Conservation (phyloP, 2,329 filamentous ascomycete species). For the Xylogone sp. region DNA sequence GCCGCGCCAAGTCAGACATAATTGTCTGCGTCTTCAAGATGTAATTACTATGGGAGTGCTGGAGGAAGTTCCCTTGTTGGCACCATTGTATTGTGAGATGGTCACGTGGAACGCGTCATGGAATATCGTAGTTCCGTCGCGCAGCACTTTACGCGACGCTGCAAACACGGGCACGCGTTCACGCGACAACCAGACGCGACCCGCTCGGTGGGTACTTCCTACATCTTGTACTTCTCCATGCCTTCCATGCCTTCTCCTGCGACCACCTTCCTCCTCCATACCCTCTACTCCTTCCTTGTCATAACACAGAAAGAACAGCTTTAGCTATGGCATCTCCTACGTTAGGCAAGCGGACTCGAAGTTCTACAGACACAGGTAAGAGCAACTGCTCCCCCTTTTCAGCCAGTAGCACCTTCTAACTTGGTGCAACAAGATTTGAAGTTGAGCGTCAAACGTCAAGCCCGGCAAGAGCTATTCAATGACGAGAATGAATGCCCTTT, state of each 20-base stretch:
- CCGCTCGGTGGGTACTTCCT: background rate
- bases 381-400: conserved; percentile 11
- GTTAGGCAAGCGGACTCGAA: conserved; percentile 44
- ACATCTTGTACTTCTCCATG: background rate
- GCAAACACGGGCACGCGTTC: background rate
- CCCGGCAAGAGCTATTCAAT: conserved; percentile 41
- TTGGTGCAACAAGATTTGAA: conserved; percentile 18
- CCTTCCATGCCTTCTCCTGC: background rate
- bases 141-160: background rate
- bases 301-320: conserved; percentile 8
- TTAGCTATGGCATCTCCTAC: conserved; percentile 31
- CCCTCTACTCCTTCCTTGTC: conserved; percentile 4
- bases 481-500: conserved; percentile 67
- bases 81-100: background rate
- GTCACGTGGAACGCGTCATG: background rate
- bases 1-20: too few species aligned
- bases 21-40: too few species aligned
- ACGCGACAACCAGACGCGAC: background rate
- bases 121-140: background rate
- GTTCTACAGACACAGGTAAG: conserved; percentile 33
- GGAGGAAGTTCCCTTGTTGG: too few species aligned
- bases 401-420: conserved; percentile 8
- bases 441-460: conserved; percentile 40
- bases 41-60: too few species aligned
- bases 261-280: conserved; percentile 7